Conservation (phyloP, 2,329 filamentous ascomycete genomes). For the Pseudogymnoascus sp. region DNA sequence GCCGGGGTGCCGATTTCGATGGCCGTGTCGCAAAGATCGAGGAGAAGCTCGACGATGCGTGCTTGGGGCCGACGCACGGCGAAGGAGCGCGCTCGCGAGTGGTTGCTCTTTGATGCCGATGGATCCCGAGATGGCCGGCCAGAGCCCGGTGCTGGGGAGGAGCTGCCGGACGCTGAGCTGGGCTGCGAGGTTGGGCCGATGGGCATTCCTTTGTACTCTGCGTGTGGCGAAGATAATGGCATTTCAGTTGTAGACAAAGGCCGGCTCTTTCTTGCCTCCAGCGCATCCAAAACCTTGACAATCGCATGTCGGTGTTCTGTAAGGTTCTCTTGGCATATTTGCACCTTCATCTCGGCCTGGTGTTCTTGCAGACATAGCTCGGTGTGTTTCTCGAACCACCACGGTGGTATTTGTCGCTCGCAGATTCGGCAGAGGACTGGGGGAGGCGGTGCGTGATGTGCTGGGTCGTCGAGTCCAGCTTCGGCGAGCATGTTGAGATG, state of each 20-base stretch:
- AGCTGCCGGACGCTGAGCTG: conserved; percentile 61
- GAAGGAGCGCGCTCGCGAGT: conserved; percentile 76
- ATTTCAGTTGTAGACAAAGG: conserved; percentile 47
- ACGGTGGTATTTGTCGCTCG: conserved; percentile 91
- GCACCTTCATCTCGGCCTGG: conserved; percentile 93
- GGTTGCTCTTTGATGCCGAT: conserved; percentile 62
- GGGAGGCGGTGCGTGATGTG: conserved; percentile 68
- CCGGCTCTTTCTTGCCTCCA: conserved; percentile 70
- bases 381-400: conserved; percentile 99
- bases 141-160: conserved; percentile 62
- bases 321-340: conserved; percentile 86
- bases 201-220: conserved; percentile 79
- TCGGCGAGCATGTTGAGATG: conserved; percentile 88
- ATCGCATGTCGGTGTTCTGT: conserved; percentile 90
- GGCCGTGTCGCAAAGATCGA: conserved; percentile 92
- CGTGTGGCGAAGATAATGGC: conserved; percentile 38
- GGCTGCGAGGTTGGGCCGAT: conserved; percentile 67
- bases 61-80: conserved; percentile 82
- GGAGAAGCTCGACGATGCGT: conserved; percentile 85
- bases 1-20: conserved; percentile 90
- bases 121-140: conserved; percentile 63
- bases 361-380: conserved; percentile 95
- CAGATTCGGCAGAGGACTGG: conserved; percentile 94
- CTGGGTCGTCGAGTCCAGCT: conserved; percentile 65
- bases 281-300: conserved; percentile 86